A percentile compares a stretch with the other conserved stretches of the same genome.
Evolutionary conservation across 139 green algal genomes (phyloP).

Genomic region (Pseudopediastrum boryanum): DNA sequence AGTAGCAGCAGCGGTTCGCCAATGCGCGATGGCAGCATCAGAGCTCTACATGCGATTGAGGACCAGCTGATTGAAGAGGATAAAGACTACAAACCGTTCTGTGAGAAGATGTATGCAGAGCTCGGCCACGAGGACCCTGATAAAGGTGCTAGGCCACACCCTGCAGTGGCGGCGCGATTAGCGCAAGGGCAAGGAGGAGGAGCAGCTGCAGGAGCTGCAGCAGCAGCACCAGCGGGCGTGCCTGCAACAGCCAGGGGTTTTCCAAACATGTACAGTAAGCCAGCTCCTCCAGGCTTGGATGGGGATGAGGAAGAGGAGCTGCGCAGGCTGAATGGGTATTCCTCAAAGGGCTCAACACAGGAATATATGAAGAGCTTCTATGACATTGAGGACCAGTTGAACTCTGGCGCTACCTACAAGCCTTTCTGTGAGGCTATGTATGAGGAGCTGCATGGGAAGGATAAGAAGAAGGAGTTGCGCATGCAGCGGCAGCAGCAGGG

Average conservation of each 20-base stretch:
- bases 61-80: background rate
- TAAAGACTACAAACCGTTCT: background rate
- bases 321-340: conserved; percentile 14
- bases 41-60: background rate
- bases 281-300: background rate
- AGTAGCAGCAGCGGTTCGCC: background rate
- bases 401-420: conserved; percentile 1
- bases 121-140: too few relatives aligned
- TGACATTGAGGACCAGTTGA: conserved; percentile 6
- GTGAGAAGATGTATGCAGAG: background rate
- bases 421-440: conserved; percentile 36
- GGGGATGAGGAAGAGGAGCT: conserved; percentile 22
- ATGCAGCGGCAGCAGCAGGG: too few relatives aligned
- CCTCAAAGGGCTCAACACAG: too few relatives aligned
- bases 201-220: background rate
- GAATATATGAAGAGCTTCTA: too few relatives aligned
- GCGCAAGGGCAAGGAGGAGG: too few relatives aligned
- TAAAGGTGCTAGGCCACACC: too few relatives aligned
- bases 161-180: too few relatives aligned
- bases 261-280: background rate
- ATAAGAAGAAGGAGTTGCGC: too few relatives aligned
- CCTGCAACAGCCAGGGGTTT: background rate
- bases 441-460: conserved; percentile 6
- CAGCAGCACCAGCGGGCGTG: background rate
- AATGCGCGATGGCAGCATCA: background rate